phyloP scores from a whole-genome alignment of 2,329 filamentous ascomycete species.

The Alternaria panax region DNA sequence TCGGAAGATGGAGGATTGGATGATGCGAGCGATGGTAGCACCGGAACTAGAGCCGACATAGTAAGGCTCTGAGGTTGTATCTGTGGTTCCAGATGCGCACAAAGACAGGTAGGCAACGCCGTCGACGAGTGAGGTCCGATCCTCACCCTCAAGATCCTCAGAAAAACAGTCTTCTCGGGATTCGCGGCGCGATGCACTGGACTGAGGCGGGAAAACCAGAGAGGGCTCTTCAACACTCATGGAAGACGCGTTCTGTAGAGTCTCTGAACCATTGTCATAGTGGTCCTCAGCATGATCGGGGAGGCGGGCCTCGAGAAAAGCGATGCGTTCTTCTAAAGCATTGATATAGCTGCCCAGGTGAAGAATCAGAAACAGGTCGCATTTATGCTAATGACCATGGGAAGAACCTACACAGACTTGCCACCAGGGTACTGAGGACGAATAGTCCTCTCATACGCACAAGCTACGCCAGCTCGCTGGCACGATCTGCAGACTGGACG shows the following conservation, averaged over 20 bases:
- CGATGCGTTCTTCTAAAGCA: conserved; percentile 36
- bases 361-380: neutral
- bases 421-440: conserved; percentile 39
- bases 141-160: conserved; percentile 29
- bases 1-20: conserved; percentile 36
- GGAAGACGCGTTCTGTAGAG: neutral
- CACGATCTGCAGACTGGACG: conserved; percentile 35
- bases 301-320: conserved; percentile 36
- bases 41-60: conserved; percentile 41
- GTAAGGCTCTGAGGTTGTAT: conserved; percentile 31
- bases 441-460: conserved; percentile 33
- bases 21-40: conserved; percentile 37
- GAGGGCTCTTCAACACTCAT: neutral
- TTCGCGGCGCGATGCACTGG: conserved; percentile 3
- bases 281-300: conserved; percentile 37
- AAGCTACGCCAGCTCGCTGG: conserved; percentile 26
- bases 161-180: conserved; percentile 15
- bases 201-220: neutral
- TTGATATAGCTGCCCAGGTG: conserved; percentile 39
- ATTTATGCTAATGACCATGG: neutral
- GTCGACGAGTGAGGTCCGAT: conserved; percentile 33
- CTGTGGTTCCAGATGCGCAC: conserved; percentile 37
- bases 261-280: conserved; percentile 17
- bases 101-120: conserved; percentile 40
- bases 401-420: conserved; percentile 31